Base-by-base conservation (phyloP, 768 basidiomycete species). In the Tulasnella sp. region DNA sequence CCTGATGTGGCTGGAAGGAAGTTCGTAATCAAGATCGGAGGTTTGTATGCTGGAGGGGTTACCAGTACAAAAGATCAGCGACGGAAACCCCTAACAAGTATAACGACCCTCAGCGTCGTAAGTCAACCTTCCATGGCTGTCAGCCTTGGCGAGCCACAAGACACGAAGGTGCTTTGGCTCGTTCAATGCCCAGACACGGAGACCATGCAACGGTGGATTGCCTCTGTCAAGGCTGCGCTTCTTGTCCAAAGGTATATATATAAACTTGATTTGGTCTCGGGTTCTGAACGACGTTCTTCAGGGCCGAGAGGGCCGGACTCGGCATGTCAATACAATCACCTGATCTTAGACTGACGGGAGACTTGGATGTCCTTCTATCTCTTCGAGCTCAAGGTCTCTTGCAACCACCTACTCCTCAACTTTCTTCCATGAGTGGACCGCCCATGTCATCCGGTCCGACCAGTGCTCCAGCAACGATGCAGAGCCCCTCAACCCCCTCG, bases 201-300 rank as follows among this genome's bases (percentile, higher is more conserved):
- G 35, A 58, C 32, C 34, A 58, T 58, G 57, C 57, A 49, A 11
- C 48, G 39, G 27, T 58, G 57, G 57, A 58, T 58, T 21, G 46
- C 48, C 0, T n/a, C 37, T 35, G 49, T 58, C 0, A 58, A 58
- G 39, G 41, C 27, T 11, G 57, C 48, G n/a, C 23, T 58, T 6
- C 35, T 58, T 4, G 49, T 58, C 34, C 57, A 58, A 39, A 50
- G 57, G 57, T 58, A 25, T 29, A 49, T 3, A 19, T 3, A 2
- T 15, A 25, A 19, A 2, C 15, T 6, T 27, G 6, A n/a, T n/a
- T 19, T 27, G 37, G 15, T 12, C n/a, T 55, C 17, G 6, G 1
- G 2, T 11, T 43, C 6, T 21, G 2, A 14, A 19, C n/a, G 15
- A 15, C 6, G 6, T 53, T 19, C 40, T 19, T 7, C 25, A 58